These are phyloP conservation scores for Trametes versicolor DNA, from an alignment of 1,284 basidiomycete genomes.

Conservation along the genomic window DNA sequence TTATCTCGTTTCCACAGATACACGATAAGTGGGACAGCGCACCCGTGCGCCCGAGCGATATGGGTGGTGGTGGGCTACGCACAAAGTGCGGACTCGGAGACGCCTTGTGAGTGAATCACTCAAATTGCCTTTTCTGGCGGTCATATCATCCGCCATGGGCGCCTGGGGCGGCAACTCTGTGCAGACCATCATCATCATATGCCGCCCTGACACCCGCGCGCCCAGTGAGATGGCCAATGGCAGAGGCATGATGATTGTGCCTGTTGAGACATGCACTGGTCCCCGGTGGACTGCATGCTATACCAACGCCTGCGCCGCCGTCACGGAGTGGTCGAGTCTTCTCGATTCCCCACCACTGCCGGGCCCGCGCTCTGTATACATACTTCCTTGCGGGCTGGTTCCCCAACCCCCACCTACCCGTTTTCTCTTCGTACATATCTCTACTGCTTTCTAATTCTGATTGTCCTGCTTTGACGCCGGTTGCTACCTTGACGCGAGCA, in stretches of 20 bases:
- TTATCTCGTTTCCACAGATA: not conserved
- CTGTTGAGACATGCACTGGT: slow-evolving; percentile 16
- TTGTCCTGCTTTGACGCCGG: not conserved
- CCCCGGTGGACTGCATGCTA: not conserved
- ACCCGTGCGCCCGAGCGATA: not conserved
- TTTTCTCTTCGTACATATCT: not conserved
- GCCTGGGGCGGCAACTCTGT: slow-evolving; percentile 8
- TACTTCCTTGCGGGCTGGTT: slow-evolving; percentile 2
- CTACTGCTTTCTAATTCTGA: slow-evolving; percentile 7
- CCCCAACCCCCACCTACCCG: not conserved
- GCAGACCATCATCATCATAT: slow-evolving; percentile 18
- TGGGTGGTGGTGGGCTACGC: not conserved
- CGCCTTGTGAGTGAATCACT: not conserved
- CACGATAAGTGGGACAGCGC: not conserved
- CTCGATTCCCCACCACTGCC: slow-evolving; percentile 1
- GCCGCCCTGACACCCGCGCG: not conserved
- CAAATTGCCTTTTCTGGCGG: slow-evolving; percentile 12
- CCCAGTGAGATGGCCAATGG: not conserved
- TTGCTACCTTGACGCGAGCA: not conserved
- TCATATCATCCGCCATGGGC: slow-evolving; percentile 14
- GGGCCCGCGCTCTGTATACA: slow-evolving; percentile 1
- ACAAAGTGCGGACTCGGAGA: not conserved
- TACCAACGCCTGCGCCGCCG: not conserved
- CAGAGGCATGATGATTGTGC: slow-evolving; percentile 24
- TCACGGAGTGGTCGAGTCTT: not conserved